These are phyloP conservation scores for Aurantiochytrium sp. DNA, from an alignment of 108 stramenopile genomes.

Conservation along the genomic window DNA sequence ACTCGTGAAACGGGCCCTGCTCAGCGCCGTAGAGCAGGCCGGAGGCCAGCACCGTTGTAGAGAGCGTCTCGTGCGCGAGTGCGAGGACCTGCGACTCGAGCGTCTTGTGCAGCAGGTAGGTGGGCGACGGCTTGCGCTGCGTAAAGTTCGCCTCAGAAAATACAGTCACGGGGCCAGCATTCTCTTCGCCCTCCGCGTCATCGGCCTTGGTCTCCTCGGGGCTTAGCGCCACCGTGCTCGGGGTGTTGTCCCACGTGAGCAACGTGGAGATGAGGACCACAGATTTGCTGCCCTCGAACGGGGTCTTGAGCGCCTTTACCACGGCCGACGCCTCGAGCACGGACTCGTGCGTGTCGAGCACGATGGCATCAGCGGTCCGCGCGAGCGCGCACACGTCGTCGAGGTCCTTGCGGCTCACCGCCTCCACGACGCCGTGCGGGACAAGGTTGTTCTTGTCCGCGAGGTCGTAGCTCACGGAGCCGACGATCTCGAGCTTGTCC, in stretches of 20 bases:
- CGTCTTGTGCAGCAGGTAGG: background rate
- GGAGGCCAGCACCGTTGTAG: background rate
- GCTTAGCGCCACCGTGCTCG: background rate
- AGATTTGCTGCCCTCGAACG: slow-evolving; percentile 8
- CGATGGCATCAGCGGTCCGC: background rate
- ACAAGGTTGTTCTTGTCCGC: background rate
- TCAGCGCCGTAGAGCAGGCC: background rate
- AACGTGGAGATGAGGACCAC: background rate
- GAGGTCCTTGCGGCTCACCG: background rate
- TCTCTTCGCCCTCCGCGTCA: background rate
- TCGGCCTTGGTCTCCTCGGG: background rate
- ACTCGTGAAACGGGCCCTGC: background rate
- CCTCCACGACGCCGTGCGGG: background rate
- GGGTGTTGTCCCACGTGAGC: slow-evolving; percentile 29
- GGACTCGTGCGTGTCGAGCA: slow-evolving; percentile 22
- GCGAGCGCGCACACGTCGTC: slow-evolving; percentile 11
- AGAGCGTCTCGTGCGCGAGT: slow-evolving; percentile 10
- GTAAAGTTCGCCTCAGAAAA: background rate
- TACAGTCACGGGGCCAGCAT: background rate
- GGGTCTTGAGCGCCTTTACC: background rate
- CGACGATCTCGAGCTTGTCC: background rate
- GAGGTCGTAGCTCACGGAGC: background rate
- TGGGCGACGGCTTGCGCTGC: background rate
- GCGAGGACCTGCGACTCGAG: slow-evolving; percentile 19
- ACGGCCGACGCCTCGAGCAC: background rate